Base-by-base conservation (phyloP, 495 filamentous ascomycete species). In the Bathelium albidoporum region DNA sequence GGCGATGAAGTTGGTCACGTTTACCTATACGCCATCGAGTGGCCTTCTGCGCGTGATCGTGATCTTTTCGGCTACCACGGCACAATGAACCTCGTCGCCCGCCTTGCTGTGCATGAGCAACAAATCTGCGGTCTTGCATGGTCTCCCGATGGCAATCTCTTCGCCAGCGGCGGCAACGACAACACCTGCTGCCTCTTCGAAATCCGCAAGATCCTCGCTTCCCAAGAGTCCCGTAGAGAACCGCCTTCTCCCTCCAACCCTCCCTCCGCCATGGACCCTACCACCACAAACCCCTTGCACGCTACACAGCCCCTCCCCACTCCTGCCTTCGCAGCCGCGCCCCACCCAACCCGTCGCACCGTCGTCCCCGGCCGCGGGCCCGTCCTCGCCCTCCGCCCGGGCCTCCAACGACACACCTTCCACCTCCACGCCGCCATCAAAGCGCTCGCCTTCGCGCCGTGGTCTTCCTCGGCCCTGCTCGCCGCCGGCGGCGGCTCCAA, bases 381-480 rank as follows among this genome's bases (percentile, higher is more conserved):
- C 9, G 70, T 74, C 32, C 61, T 72, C 20, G 39, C 65, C 52
- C 71, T 80, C 32, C 53, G 59, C 10, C 65, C 73, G 5, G 85
- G 85, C 41, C 77, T 80, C 29, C 85, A 89, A 68, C 88, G 85
- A 65, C 84, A 95, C 70, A 81, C 80, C 36, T 90, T 94, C 81
- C 41, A 76, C 9, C 90, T 97, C 74, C 82, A 86, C 16, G 93
- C 94, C 1, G 94, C 94, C 10, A 89, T 97, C 68, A 98, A 98
- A 74, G 94, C 94, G 26, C 92, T 97, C 65, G 94, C 94, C 11
- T 97, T 97, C 75, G 96, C 94, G 49, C 94, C 94, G 4, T 97
- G 93, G 93, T 89, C 91, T 62, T 83, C 86, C 32, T 88, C 88
- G 20, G n/a, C n/a, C n/a, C 78, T 98, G 1, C 77, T 98, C 58